Evolutionary conservation across 2,329 filamentous ascomycete species (phyloP).

Genomic region (Parafenestella ontariensis): DNA sequence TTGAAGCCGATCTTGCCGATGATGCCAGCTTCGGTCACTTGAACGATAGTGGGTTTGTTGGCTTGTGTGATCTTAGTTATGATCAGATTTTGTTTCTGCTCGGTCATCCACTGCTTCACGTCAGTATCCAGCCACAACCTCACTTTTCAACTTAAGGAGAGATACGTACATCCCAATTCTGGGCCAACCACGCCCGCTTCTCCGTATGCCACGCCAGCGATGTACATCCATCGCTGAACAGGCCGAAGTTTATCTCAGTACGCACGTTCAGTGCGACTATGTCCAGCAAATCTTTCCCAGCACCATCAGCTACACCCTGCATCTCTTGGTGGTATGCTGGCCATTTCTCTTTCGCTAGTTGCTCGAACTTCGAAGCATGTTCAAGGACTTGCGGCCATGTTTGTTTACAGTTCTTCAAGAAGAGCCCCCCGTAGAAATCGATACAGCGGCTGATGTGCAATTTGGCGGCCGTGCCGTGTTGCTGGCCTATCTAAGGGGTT

Average conservation of each 20-base stretch:
- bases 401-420: conserved; percentile 55
- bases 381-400: conserved; percentile 56
- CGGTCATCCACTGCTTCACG: conserved; percentile 55
- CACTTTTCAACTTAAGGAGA: not conserved
- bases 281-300: conserved; percentile 55
- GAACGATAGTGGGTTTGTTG: conserved; percentile 58
- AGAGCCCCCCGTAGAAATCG: conserved; percentile 57
- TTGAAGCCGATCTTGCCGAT: conserved; percentile 74
- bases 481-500: conserved; percentile 54
- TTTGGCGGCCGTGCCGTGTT: conserved; percentile 54
- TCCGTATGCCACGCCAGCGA: conserved; percentile 56
- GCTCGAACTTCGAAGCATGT: conserved; percentile 57
- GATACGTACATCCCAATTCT: conserved; percentile 63
- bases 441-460: conserved; percentile 54
- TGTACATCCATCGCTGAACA: conserved; percentile 66
- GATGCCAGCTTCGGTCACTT: conserved; percentile 67
- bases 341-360: conserved; percentile 52
- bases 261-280: conserved; percentile 66
- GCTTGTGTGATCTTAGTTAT: conserved; percentile 55
- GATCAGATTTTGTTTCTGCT: conserved; percentile 60
- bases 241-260: conserved; percentile 64
- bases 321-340: conserved; percentile 56
- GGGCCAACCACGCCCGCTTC: conserved; percentile 54
- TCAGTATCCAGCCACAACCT: conserved; percentile 7
- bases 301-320: conserved; percentile 61